A percentile compares a stretch with the other conserved stretches of the same genome.
phyloP scores from a whole-genome alignment of 2,329 filamentous ascomycete genomes.

The Arthrinium puccinioides region DNA sequence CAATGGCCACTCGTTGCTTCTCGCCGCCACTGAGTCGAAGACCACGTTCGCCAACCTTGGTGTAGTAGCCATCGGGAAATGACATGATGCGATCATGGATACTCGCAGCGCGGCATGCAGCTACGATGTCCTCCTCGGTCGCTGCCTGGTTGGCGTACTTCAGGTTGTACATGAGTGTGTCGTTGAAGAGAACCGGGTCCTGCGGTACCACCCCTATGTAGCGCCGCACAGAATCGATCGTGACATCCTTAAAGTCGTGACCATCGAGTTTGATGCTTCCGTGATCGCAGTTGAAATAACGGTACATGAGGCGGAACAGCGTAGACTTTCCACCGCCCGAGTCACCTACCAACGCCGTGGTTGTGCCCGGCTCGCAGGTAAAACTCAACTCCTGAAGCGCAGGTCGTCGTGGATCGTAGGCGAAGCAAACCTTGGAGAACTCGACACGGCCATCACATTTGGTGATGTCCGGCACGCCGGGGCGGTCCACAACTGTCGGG shows the following conservation, averaged over 20 bases:
- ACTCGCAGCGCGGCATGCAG: constrained; percentile 76
- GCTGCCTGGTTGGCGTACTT: constrained; percentile 79
- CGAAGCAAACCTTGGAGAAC: constrained; percentile 85
- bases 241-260: constrained; percentile 74
- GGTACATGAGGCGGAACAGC: constrained; percentile 89
- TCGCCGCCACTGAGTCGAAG: constrained; percentile 83
- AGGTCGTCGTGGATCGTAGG: constrained; percentile 80
- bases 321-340: constrained; percentile 97
- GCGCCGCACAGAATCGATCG: constrained; percentile 84
- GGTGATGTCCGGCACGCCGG: constrained; percentile 53
- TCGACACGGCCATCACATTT: constrained; percentile 73
- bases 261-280: constrained; percentile 83
- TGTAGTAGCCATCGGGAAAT: constrained; percentile 83
- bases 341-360: constrained; percentile 91
- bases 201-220: constrained; percentile 96
- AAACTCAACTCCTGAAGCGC: constrained; percentile 81
- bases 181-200: constrained; percentile 92
- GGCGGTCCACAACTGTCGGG: constrained; percentile 79
- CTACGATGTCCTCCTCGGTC: constrained; percentile 73
- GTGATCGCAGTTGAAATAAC: constrained; percentile 82
- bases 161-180: constrained; percentile 90
- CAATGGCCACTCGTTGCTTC: constrained; percentile 90
- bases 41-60: constrained; percentile 86
- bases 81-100: constrained; percentile 88
- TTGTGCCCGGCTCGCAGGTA: constrained; percentile 80